phyloP scores from a whole-genome alignment of 192 early-diverging fungal genomes.

The Spinellus fusiger region DNA sequence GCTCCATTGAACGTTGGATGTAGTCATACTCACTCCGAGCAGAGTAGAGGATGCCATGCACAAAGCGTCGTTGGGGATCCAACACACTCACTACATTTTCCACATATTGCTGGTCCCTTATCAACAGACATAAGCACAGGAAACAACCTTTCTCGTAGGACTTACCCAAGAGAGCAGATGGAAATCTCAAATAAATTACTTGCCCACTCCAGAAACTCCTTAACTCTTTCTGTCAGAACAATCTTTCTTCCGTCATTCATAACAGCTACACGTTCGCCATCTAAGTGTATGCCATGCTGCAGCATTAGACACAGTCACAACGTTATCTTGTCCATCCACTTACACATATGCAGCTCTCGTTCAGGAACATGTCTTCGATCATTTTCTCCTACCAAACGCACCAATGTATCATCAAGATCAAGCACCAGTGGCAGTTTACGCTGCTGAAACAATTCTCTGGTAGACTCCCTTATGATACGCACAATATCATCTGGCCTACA shows the following conservation, averaged over 20 bases:
- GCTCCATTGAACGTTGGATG: conserved; percentile 39
- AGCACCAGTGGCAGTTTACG: conserved; percentile 64
- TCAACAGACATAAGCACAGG: conserved; percentile 1
- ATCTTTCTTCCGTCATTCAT: conserved; percentile 58
- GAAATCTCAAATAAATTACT: conserved; percentile 60
- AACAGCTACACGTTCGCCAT: conserved; percentile 49
- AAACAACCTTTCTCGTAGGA: not conserved
- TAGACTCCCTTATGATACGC: conserved; percentile 48
- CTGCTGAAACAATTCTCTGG: conserved; percentile 36
- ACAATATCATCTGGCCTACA: conserved; percentile 48
- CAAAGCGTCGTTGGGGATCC: conserved; percentile 50
- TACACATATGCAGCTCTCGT: conserved; percentile 23
- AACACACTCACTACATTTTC: conserved; percentile 59
- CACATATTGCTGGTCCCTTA: conserved; percentile 70
- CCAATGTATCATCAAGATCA: conserved; percentile 74
- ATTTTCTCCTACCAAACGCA: conserved; percentile 59
- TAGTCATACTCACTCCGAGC: conserved; percentile 65
- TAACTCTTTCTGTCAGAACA: conserved; percentile 57
- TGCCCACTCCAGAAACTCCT: conserved; percentile 74
- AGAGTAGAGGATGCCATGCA: conserved; percentile 58
- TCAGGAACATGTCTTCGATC: conserved; percentile 57
- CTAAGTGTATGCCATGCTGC: conserved; percentile 25
- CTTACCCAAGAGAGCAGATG: conserved; percentile 64
- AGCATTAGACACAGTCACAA: not conserved
- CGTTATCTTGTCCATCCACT: not conserved